These are phyloP conservation scores for Podospora sp. DNA, from an alignment of 495 filamentous ascomycete species.

Conservation along the genomic window DNA sequence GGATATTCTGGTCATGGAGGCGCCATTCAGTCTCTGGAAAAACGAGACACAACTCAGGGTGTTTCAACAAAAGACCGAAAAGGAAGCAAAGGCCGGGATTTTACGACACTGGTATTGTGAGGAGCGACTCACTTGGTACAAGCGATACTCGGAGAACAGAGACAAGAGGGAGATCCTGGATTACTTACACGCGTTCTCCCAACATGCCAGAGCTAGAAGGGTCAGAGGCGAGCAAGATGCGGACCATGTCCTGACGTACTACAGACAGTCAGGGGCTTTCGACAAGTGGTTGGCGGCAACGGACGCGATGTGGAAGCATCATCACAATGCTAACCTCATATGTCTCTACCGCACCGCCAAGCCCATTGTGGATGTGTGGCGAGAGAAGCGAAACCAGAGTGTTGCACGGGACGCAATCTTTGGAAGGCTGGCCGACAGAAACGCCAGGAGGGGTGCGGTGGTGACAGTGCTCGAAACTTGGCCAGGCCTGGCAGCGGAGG, in stretches of 20 bases:
- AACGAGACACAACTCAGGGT: conserved; percentile 31
- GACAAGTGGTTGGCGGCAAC: conserved; percentile 27
- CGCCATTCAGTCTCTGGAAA: conserved; percentile 28
- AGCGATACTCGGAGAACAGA: conserved; percentile 21
- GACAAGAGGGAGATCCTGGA: conserved; percentile 23
- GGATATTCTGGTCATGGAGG: conserved; percentile 24
- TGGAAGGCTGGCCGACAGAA: conserved; percentile 18
- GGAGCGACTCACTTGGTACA: conserved; percentile 31
- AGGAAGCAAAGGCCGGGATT: conserved; percentile 22
- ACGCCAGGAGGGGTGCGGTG: conserved; percentile 19
- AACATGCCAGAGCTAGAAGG: conserved; percentile 8
- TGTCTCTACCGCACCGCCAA: conserved; percentile 33
- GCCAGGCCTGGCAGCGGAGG: conserved; percentile 28
- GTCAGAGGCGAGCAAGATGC: conserved; percentile 22
- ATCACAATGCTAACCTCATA: conserved; percentile 33
- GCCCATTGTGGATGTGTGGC: conserved; percentile 32
- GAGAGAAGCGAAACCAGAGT: conserved; percentile 19
- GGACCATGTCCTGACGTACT: conserved; percentile 22
- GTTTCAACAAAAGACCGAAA: conserved; percentile 19
- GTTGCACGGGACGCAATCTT: conserved; percentile 16
- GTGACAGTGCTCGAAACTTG: conserved; percentile 30
- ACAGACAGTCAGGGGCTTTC: conserved; percentile 22
- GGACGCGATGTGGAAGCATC: conserved; percentile 23
- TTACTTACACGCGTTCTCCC: conserved; percentile 5
- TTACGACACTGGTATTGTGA: conserved; percentile 30